Base-by-base conservation (phyloP, 2,329 filamentous ascomycete species). In the Alternaria viburni region DNA sequence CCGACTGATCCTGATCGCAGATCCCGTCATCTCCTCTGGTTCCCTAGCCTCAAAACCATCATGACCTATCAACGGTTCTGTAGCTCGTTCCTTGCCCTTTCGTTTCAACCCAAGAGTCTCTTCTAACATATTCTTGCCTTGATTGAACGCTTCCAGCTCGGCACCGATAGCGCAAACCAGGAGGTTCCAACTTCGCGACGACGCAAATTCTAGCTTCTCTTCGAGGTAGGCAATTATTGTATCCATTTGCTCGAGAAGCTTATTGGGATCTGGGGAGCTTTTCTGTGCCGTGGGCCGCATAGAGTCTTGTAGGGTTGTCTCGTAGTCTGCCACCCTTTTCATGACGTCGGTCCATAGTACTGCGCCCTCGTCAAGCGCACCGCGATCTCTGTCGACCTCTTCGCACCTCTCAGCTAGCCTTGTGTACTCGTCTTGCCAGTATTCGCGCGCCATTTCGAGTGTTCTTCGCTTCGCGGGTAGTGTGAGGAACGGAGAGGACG, bases 121-220 rank as follows among this genome's bases (percentile, higher is more conserved):
- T 43, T 81, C 74, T n/a, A 92, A 79, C 45, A 92, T 82, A 4
- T 82, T 77, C 68, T 86, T 84, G 1, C 89, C 89, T 70, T 90
- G 86, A 30, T 81, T 81, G 64, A 92, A 89, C 3, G 90, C 89
- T 62, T 90, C 89, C 2, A 91, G 74, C 75, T 93, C 92, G 0
- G 92, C 91, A 0, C 91, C 90, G 32, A 95, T 88, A 11, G 91
- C 91, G 55, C 88, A 91, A 5, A 93, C 89, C 17, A 95, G 83
- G 15, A 94, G 80, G 60, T 90, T 93, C 91, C 92, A 95, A 15
- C 86, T 84, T 60, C 86, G 86, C 1, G 83, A 80, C 64, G 91
- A 87, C 0, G 89, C 89, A 3, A 85, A 74, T 2, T 83, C 80
- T 25, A 89, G 72, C 19, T 85, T 84, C 15, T 83, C 79, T 57